Percentiles rank a stretch among this genome's conserved stretches.
These are phyloP conservation scores for Astraeus odoratus DNA, from an alignment of 768 basidiomycete species.

Conservation along the genomic window DNA sequence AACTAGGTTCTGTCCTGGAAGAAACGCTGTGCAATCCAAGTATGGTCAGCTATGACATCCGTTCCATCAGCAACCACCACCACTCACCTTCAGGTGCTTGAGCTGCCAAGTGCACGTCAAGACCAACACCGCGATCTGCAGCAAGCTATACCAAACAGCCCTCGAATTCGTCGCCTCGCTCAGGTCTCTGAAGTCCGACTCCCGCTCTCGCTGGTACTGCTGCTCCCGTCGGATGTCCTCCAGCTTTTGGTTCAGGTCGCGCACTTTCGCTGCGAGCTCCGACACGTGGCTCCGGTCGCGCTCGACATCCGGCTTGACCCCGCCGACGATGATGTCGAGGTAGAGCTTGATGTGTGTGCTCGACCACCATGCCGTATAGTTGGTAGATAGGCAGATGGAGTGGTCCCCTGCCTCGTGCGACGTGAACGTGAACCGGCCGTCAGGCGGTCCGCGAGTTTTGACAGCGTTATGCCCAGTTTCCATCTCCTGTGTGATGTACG, in stretches of 20 bases:
- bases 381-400: constrained; percentile 91
- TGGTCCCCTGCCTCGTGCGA: constrained; percentile 97
- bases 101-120: constrained; percentile 91
- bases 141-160: constrained; percentile 91
- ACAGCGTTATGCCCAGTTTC: constrained; percentile 76
- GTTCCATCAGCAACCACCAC: not conserved
- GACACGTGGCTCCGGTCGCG: constrained; percentile 83
- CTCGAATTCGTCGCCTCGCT: constrained; percentile 87
- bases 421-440: constrained; percentile 95
- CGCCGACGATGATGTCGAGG: constrained; percentile 90
- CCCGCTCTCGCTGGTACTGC: constrained; percentile 95
- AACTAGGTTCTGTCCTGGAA: constrained; percentile 73
- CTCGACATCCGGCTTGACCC: constrained; percentile 78
- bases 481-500: constrained; percentile 75
- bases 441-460: constrained; percentile 82
- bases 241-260: constrained; percentile 89
- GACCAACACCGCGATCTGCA: constrained; percentile 80
- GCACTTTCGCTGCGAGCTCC: constrained; percentile 73
- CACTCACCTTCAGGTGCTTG: constrained; percentile 76
- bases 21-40: constrained; percentile 48
- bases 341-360: constrained; percentile 88
- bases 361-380: constrained; percentile 85
- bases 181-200: constrained; percentile 81
- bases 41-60: constrained; percentile 1
- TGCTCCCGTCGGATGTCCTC: constrained; percentile 93